Conservation (phyloP, 768 basidiomycete species). For the Psilocybe sp. region DNA sequence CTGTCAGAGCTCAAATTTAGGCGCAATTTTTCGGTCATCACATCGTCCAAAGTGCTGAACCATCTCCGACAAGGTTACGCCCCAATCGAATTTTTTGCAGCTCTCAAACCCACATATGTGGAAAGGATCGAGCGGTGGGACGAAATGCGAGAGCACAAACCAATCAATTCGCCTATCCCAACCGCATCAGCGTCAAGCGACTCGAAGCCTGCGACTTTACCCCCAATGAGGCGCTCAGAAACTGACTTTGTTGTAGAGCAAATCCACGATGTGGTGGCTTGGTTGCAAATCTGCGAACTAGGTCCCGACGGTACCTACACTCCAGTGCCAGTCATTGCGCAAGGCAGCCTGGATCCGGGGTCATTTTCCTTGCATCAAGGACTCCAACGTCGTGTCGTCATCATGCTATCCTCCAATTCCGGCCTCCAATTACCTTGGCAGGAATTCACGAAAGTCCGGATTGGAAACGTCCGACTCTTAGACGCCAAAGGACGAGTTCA, state of each 20-base stretch:
- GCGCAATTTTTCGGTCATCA: slow-evolving; percentile 75
- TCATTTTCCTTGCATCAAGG: slow-evolving; percentile 91
- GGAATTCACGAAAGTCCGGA: slow-evolving; percentile 67
- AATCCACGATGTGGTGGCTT: slow-evolving; percentile 86
- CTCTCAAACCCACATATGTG: slow-evolving; percentile 77
- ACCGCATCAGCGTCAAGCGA: slow-evolving; percentile 32
- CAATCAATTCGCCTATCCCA: slow-evolving; percentile 35
- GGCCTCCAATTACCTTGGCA: slow-evolving; percentile 89
- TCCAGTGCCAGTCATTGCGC: slow-evolving; percentile 80
- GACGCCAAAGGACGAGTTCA: slow-evolving; percentile 82
- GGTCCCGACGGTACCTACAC: slow-evolving; percentile 80
- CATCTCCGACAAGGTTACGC: slow-evolving; percentile 78
- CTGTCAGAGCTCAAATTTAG: slow-evolving; percentile 83
- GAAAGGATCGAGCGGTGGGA: slow-evolving; percentile 93
- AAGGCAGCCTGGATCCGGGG: slow-evolving; percentile 75
- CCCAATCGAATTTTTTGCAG: slow-evolving; percentile 88
- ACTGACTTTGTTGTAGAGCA: slow-evolving; percentile 88
- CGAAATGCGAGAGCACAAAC: slow-evolving; percentile 79
- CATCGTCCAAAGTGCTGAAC: slow-evolving; percentile 67
- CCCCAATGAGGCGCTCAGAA: slow-evolving; percentile 90
- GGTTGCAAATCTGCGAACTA: slow-evolving; percentile 85
- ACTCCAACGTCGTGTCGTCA: slow-evolving; percentile 75
- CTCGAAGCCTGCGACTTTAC: slow-evolving; percentile 39
- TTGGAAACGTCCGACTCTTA: slow-evolving; percentile 83
- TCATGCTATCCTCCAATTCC: slow-evolving; percentile 83